Conservation (phyloP, 2,329 filamentous ascomycete species). For the Alternaria postmessia region DNA sequence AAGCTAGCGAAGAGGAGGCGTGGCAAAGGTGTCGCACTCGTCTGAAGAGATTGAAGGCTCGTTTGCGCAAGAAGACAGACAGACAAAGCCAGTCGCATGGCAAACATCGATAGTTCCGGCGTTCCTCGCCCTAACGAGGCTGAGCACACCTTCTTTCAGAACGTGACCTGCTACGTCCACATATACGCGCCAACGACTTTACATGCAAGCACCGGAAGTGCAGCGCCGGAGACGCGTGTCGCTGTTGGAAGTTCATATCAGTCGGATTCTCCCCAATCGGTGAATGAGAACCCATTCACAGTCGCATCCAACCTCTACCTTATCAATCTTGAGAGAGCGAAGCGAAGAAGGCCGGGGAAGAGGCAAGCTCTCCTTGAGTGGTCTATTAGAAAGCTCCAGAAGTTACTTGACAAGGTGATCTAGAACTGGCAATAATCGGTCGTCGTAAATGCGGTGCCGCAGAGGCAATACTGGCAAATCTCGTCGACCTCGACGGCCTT, state of each 20-base stretch:
- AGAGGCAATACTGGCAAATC: not conserved
- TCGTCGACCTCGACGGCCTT: not conserved
- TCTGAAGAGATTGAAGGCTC: slow-evolving; percentile 20
- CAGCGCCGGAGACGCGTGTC: not conserved
- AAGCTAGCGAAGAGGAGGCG: slow-evolving; percentile 23
- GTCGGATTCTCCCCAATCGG: not conserved
- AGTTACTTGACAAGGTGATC: slow-evolving; percentile 7
- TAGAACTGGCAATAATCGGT: not conserved
- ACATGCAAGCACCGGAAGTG: not conserved
- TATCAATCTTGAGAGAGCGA: not conserved
- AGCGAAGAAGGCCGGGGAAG: slow-evolving; percentile 11
- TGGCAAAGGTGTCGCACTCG: slow-evolving; percentile 32
- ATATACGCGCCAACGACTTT: slow-evolving; percentile 23
- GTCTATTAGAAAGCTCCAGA: slow-evolving; percentile 14
- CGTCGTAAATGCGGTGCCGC: not conserved
- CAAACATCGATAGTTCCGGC: slow-evolving; percentile 12
- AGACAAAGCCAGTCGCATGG: slow-evolving; percentile 10
- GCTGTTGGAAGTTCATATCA: not conserved
- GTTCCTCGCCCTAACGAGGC: slow-evolving; percentile 10
- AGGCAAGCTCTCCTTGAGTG: slow-evolving; percentile 17
- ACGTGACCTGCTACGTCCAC: slow-evolving; percentile 19
- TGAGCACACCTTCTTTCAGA: slow-evolving; percentile 8
- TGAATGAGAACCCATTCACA: not conserved
- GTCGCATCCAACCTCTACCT: slow-evolving; percentile 1
- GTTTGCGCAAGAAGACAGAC: slow-evolving; percentile 3